These are phyloP conservation scores for Cryptococcus jaspeensis DNA, from an alignment of 1,284 basidiomycete species.

Conservation along the genomic window DNA sequence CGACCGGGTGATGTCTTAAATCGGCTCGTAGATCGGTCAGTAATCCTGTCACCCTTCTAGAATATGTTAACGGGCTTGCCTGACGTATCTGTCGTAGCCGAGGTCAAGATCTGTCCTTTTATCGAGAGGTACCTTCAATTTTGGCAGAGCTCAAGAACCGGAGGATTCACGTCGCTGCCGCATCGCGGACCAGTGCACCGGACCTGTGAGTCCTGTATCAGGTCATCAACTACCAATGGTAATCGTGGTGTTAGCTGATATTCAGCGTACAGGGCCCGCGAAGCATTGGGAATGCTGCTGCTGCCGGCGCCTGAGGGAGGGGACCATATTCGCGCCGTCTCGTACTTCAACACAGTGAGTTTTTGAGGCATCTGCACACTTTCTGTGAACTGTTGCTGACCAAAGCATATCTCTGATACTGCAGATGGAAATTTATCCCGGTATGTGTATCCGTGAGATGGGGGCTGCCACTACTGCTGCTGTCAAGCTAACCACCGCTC, in stretches of 20 bases:
- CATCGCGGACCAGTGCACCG: conserved; percentile 70
- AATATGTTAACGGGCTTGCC: no score
- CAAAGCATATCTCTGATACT: not conserved
- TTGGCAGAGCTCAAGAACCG: conserved; percentile 61
- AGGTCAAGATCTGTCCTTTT: conserved; percentile 64
- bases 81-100: conserved; percentile 52
- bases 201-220: conserved; percentile 65
- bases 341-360: conserved; percentile 64
- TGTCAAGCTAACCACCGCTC: conserved; percentile 2
- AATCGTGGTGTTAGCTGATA: no score
- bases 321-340: conserved; percentile 58
- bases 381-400: not conserved
- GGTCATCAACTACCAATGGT: not conserved
- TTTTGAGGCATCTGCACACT: not conserved
- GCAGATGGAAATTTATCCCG: conserved; percentile 78
- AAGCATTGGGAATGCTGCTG: conserved; percentile 68
- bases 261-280: conserved; percentile 64
- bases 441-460: conserved; percentile 42
- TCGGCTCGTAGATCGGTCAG: conserved; percentile 62
- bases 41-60: no score
- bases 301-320: conserved; percentile 57
- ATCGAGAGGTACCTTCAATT: conserved; percentile 72
- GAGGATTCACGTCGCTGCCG: conserved; percentile 66
- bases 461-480: no score
- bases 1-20: conserved; percentile 61